Evolutionary conservation across 1,139 yeast species (phyloP), one percentile per base, ranked within the genome.

Genomic region (Spathaspora sp.): DNA sequence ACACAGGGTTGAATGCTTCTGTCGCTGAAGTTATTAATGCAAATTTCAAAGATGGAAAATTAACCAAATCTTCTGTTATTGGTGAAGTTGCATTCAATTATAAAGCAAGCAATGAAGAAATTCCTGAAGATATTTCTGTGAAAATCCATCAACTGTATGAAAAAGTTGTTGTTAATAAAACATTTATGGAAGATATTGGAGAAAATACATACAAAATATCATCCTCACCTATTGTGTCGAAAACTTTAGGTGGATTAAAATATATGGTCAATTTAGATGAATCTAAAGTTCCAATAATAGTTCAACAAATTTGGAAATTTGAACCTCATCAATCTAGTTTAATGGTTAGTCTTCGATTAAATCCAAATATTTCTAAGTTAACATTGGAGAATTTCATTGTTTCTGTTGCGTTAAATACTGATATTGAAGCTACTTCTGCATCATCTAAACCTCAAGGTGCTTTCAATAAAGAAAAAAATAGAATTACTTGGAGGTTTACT

Each of bases 371-470:
- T 47, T 63, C 74, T 10, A 59, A 60, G 38, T 56, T 84, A 18
- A 64, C 69, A 1, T 68, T 89, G 48, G 75, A 80, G 20, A 86
- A 86, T 56, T 72, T 90, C 43, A 76, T 82, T 27, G 82, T 91
- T 8, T 81, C 88, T 10, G 95, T 88, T 5, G 82, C 90, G 4
- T 63, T 74, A 49, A 64, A 60, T 40, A 44, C 52, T 16, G 56
- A 58, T 13, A 69, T 74, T 34, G 78, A 82, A 23, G 75, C 86
- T 3, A 68, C 76, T 1, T 78, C 89, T 23, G 97, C 97, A 1
- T 82, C 90, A 50, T 86, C 96, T 10, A 88, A 87, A 60, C 98
- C 98, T 3, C 84, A 87, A 47, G 98, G 97, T 43, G 80, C 95
- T 1, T 89, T 89, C 72, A 89, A 85, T 65, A 84, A 81, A 60